Evolutionary conservation across 2,329 filamentous ascomycete genomes (phyloP).

Genomic region (Cordyceps cicadae): DNA sequence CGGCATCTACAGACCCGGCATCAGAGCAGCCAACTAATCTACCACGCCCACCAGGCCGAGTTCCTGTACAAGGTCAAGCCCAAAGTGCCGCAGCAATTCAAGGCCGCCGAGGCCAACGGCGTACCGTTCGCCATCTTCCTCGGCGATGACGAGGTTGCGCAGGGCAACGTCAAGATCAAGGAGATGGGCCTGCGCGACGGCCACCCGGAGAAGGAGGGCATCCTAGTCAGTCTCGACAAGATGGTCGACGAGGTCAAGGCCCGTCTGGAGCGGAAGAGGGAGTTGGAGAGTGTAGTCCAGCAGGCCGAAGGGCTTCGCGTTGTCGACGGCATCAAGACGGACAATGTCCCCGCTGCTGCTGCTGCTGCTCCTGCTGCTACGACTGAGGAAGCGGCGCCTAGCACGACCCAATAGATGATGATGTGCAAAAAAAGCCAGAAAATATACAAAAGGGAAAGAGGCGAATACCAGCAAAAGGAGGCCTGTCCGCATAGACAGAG

Average conservation of each 20-base stretch:
- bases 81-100: constrained; percentile 83
- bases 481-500: background rate
- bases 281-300: constrained; percentile 34
- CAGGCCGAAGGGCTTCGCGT: constrained; percentile 38
- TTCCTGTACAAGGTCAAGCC: constrained; percentile 87
- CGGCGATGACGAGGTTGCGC: constrained; percentile 79
- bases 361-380: background rate
- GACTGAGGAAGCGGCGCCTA: background rate
- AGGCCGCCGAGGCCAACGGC: constrained; percentile 69
- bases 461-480: background rate
- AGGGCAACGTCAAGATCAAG: constrained; percentile 83
- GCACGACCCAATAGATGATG: constrained; percentile 11
- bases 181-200: constrained; percentile 63
- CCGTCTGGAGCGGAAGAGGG: constrained; percentile 33
- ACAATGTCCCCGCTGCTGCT: constrained; percentile 19
- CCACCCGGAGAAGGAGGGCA: constrained; percentile 84
- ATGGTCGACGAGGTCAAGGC: constrained; percentile 55
- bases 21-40: constrained; percentile 11
- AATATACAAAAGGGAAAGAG: background rate
- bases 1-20: background rate
- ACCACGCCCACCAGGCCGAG: constrained; percentile 51
- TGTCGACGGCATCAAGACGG: constrained; percentile 37
- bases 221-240: constrained; percentile 58
- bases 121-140: constrained; percentile 84
- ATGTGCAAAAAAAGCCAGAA: background rate